phyloP scores from a whole-genome alignment of 2,329 filamentous ascomycete species.

The Alternaria alternata region DNA sequence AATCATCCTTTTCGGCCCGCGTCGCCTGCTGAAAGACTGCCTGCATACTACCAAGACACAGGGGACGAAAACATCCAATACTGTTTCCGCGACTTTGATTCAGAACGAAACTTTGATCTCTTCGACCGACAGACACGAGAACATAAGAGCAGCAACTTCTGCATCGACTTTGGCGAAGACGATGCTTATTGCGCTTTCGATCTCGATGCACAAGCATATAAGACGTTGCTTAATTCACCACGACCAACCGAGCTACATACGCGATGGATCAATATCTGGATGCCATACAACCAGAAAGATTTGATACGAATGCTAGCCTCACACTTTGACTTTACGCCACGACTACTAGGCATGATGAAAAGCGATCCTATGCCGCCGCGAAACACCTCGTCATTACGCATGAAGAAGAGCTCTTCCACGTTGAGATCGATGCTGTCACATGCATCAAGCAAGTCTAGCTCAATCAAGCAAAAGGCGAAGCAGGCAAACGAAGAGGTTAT shows the following conservation, averaged over 20 bases:
- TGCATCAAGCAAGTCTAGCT: slow-evolving; percentile 34
- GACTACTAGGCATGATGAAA: slow-evolving; percentile 70
- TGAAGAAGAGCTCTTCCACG: slow-evolving; percentile 44
- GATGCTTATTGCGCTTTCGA: slow-evolving; percentile 66
- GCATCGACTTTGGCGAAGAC: slow-evolving; percentile 69
- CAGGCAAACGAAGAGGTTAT: slow-evolving; percentile 22
- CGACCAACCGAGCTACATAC: slow-evolving; percentile 62
- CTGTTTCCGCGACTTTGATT: slow-evolving; percentile 64
- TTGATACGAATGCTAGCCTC: slow-evolving; percentile 65
- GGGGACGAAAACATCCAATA: slow-evolving; percentile 43
- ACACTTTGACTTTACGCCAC: slow-evolving; percentile 73
- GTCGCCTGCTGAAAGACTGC: slow-evolving; percentile 40
- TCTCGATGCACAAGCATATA: slow-evolving; percentile 57
- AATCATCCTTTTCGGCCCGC: slow-evolving; percentile 35
- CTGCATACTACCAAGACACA: slow-evolving; percentile 47
- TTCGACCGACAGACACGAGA: slow-evolving; percentile 55
- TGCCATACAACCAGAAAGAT: slow-evolving; percentile 67
- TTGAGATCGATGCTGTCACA: slow-evolving; percentile 40
- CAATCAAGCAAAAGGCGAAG: slow-evolving; percentile 20
- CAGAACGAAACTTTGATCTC: slow-evolving; percentile 55
- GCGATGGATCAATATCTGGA: slow-evolving; percentile 81
- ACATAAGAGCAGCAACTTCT: slow-evolving; percentile 64
- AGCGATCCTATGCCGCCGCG: slow-evolving; percentile 59
- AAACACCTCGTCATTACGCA: slow-evolving; percentile 20
- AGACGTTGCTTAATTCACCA: slow-evolving; percentile 45